Base-by-base conservation (phyloP, 371 early-diverging fungal species). In the Saksenaea vasiformis region DNA sequence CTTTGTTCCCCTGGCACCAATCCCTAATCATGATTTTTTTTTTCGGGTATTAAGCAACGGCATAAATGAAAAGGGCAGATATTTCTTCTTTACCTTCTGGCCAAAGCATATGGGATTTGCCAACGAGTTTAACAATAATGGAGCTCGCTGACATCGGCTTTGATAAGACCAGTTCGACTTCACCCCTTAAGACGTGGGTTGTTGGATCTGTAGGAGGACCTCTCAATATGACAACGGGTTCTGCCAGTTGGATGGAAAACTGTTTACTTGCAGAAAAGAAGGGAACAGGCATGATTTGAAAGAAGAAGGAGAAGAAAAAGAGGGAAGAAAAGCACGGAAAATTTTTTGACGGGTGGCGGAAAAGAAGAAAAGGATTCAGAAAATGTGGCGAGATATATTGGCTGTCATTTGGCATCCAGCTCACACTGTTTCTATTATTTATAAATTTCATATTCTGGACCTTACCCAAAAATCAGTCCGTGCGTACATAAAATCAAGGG, bases 191-290 rank as follows among this genome's bases (percentile, higher is more conserved):
- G 3, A 75, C 73, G 19, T 74, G 72, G 2, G 76, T 77, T 0
- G 71, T 66, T 27, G 59, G 67, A 39, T 78, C 77, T n/a, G 59
- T 58, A 0, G 77, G 51, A 10, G 57, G 43, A 1, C 82, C 76
- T 38, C 79, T 62, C n/a, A 82, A 62, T 36, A 76, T 72, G 1
- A 82, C 69, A 2, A 82, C 73, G 0, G 83, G 78, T 60, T 79
- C 80, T 2, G 76, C 73, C n/a, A 82, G 70, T 53, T 79, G 80
- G 63, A 82, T 79, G 9, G 74, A 68, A 5, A 82, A 61, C 51
- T 78, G 77, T 26, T 68, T 71, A 54, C 67, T 67, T 58, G 74
- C 78, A 31, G 77, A 66, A 24, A 81, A 71, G 44, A 81, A 77
- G 0, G 82, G 75, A 22, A 74, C 73, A 41, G 78, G 73, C 77